Evolutionary conservation across 2,329 filamentous ascomycete species (phyloP).

Genomic region (Thielaviopsis ethacetica): DNA sequence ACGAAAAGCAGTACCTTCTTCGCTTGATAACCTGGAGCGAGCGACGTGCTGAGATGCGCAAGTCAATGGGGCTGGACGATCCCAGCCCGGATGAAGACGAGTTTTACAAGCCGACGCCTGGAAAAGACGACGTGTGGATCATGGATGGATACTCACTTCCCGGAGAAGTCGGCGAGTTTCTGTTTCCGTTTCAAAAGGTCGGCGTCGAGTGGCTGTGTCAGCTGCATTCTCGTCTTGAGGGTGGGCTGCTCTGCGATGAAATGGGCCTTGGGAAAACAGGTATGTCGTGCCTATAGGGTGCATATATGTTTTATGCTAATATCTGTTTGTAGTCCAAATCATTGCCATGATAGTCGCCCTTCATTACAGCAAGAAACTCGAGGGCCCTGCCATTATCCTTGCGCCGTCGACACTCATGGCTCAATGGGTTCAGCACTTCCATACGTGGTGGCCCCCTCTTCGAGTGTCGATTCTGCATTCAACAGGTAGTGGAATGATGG

Average conservation of each 20-base stretch:
- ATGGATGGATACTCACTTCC: conserved; percentile 66
- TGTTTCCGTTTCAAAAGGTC: conserved; percentile 96
- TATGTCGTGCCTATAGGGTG: conserved; percentile 10
- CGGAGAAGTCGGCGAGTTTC: conserved; percentile 78
- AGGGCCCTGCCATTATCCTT: conserved; percentile 76
- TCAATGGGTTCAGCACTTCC: conserved; percentile 98
- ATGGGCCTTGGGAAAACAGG: conserved; percentile 95
- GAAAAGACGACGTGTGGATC: conserved; percentile 57
- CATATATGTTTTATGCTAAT: not conserved
- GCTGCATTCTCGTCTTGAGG: conserved; percentile 73
- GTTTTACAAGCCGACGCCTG: conserved; percentile 78
- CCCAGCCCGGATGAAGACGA: conserved; percentile 34
- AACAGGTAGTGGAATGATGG: conserved; percentile 91
- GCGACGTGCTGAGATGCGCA: conserved; percentile 8
- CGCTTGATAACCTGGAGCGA: conserved; percentile 60
- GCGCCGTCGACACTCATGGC: conserved; percentile 88
- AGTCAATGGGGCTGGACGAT: conserved; percentile 19
- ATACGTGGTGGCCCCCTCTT: conserved; percentile 98
- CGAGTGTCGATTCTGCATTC: conserved; percentile 89
- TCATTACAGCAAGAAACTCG: conserved; percentile 77
- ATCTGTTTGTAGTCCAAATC: conserved; percentile 28
- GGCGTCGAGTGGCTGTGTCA: conserved; percentile 95
- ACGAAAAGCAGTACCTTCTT: conserved; percentile 63
- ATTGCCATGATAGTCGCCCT: conserved; percentile 74
- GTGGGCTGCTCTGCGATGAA: conserved; percentile 90